Conservation (phyloP, 2,329 filamentous ascomycete species). For the Penicillium concentricum region DNA sequence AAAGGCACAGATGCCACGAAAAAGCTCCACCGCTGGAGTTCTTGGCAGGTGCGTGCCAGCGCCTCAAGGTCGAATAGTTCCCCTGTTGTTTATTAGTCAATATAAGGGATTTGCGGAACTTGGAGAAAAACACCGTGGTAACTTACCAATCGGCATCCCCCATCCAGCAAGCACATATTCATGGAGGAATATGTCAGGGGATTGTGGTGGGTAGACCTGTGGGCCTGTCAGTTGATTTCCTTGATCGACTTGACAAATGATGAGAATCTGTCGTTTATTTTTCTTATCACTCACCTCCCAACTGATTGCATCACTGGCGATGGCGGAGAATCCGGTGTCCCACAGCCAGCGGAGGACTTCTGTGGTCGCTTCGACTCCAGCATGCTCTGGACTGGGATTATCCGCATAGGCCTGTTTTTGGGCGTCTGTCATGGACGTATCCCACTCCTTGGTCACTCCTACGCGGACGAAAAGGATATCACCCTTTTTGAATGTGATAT, state of each 20-base stretch:
- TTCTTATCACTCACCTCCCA: slow-evolving; percentile 48
- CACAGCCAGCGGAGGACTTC: slow-evolving; percentile 59
- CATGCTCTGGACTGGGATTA: slow-evolving; percentile 42
- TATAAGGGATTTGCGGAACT: neutral
- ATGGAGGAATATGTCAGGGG: slow-evolving; percentile 43
- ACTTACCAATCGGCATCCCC: slow-evolving; percentile 51
- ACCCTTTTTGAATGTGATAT: slow-evolving; percentile 49
- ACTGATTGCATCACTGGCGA: slow-evolving; percentile 57
- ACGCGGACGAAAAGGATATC: slow-evolving; percentile 55
- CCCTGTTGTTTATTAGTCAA: slow-evolving; percentile 27
- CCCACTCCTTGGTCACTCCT: slow-evolving; percentile 44
- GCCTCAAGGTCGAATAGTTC: slow-evolving; percentile 50
- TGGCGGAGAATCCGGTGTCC: slow-evolving; percentile 57
- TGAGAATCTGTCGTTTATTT: neutral
- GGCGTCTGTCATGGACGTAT: slow-evolving; percentile 36
- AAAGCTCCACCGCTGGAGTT: slow-evolving; percentile 48
- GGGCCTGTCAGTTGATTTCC: slow-evolving; percentile 2
- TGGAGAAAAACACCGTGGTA: neutral
- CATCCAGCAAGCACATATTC: slow-evolving; percentile 53
- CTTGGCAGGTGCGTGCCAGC: slow-evolving; percentile 37
- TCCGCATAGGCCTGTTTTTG: slow-evolving; percentile 33
- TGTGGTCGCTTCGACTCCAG: slow-evolving; percentile 52
- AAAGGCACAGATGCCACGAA: slow-evolving; percentile 52
- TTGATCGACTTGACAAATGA: neutral
- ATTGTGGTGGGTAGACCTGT: slow-evolving; percentile 45